Base-by-base conservation (phyloP, 352 stramenopile species). In the Globisporangium iwayamae region DNA sequence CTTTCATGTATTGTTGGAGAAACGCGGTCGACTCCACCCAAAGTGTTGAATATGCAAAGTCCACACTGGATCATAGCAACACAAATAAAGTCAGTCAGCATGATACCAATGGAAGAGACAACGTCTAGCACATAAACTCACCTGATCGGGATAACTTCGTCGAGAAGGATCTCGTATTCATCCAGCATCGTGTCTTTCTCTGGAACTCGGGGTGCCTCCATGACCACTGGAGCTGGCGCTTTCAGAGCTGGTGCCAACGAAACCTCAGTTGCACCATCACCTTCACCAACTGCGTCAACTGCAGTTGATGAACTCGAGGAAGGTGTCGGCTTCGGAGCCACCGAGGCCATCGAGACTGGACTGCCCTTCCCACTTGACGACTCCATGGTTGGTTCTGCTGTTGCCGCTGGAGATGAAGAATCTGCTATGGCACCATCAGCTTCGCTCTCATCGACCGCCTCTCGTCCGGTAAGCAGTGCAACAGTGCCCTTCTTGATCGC, bases 401-500 rank as follows among this genome's bases (percentile, higher is more conserved):
- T 32, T 22, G 61, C 28, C 48, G 61, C 38, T 16, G 30, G 28
- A 3, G 39, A 10, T 18, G 41, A 28, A 30, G 20, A 48, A 46
- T 55, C 56, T 5, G 16, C 38, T 41, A 45, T 41, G 43, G 8
- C n/a, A 34, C 70, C 52, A 30, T 53, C 18, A 32, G 53, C 36
- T 22, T 25, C 38, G 16, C 16, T 66, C 58, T 45, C 16, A 7
- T 58, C 48, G 14, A 10, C 30, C 28, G 41, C 69, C 22, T 28
- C 18, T 8, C 10, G 46, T 28, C 79, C 70, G 1, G 69, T 71
- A 57, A 95, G 63, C 1, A 90, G 60, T 14, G 73, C 85, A 56
- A 78, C 68, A 2, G 85, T 93, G 34, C 83, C 83, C 58, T 78
- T 87, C 61, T 90, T 85, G 45, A 93, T 95, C 9, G 79, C 81